These are phyloP conservation scores for Eremochloa ophiuroides DNA, from an alignment of 176 grass and related monocot species.

Conservation along the genomic window DNA sequence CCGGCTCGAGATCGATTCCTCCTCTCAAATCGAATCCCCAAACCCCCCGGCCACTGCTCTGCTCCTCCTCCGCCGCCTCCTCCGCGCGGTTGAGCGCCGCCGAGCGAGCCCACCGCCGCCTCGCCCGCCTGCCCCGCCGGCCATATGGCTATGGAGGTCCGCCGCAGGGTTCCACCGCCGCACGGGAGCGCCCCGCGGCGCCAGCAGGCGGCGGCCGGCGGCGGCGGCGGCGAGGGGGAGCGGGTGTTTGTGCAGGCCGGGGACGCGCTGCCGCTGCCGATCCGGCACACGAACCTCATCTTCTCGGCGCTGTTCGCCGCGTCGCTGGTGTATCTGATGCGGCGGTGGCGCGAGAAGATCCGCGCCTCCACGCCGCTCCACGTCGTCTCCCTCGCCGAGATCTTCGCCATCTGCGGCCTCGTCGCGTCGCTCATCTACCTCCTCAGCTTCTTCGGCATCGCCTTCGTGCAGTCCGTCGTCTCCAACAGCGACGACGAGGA, in stretches of 20 bases:
- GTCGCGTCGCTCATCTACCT: slow-evolving; percentile 74
- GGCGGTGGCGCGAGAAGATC: slow-evolving; percentile 78
- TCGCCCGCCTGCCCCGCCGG: neutral
- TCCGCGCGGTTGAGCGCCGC: neutral
- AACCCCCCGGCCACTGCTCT: neutral
- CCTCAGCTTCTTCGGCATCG: slow-evolving; percentile 81
- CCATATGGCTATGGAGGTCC: slow-evolving; percentile 26
- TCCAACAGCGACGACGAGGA: slow-evolving; percentile 81
- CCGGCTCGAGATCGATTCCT: neutral
- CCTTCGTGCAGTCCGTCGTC: slow-evolving; percentile 69
- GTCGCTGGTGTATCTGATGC: slow-evolving; percentile 79
- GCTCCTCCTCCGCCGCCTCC: neutral
- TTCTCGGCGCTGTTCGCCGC: slow-evolving; percentile 54
- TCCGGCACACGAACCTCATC: slow-evolving; percentile 67
- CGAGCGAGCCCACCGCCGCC: slow-evolving; percentile 17
- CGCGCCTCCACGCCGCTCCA: slow-evolving; percentile 64
- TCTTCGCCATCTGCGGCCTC: slow-evolving; percentile 74
- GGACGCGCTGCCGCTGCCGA: slow-evolving; percentile 63
- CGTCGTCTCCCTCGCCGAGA: slow-evolving; percentile 59
- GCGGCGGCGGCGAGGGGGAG: neutral
- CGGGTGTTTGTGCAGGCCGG: slow-evolving; percentile 38
- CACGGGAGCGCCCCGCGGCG: neutral
- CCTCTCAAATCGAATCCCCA: slow-evolving; percentile 1
- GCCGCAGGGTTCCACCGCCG: slow-evolving; percentile 20
- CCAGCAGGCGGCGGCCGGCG: neutral